phyloP scores from a whole-genome alignment of 2,329 filamentous ascomycete species.

The Penicillium sp. region DNA sequence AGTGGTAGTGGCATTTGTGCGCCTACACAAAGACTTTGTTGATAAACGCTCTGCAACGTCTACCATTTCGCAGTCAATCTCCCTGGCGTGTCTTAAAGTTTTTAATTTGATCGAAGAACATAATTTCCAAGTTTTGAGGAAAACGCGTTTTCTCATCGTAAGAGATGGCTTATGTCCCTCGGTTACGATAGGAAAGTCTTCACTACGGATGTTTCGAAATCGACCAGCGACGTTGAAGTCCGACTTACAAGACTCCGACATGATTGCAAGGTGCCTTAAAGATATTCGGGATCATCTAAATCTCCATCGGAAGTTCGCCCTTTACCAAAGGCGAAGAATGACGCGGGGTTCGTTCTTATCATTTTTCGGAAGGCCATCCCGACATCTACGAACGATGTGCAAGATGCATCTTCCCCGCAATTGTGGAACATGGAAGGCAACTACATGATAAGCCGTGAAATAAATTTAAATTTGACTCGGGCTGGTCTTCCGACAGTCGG shows the following conservation, averaged over 20 bases:
- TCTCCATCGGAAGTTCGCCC: neutral
- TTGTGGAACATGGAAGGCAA: neutral
- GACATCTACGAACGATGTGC: slow-evolving; percentile 4
- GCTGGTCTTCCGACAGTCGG: slow-evolving; percentile 2
- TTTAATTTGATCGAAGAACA: too few relatives aligned
- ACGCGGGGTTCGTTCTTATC: slow-evolving; percentile 5
- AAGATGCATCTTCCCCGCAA: slow-evolving; percentile 6
- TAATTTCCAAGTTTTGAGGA: too few relatives aligned
- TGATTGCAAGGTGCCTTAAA: neutral
- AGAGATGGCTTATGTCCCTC: too few relatives aligned
- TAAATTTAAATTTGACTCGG: slow-evolving; percentile 2
- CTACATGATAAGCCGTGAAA: neutral
- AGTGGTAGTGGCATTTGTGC: too few relatives aligned
- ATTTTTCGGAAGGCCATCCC: slow-evolving; percentile 13
- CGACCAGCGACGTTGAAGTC: neutral
- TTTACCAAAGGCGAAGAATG: neutral
- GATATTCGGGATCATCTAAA: neutral
- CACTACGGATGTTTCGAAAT: neutral
- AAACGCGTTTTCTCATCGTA: too few relatives aligned
- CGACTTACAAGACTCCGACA: neutral
- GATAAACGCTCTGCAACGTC: too few relatives aligned
- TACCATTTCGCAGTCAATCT: too few relatives aligned
- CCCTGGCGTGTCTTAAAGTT: too few relatives aligned
- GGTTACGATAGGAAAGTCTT: too few relatives aligned
- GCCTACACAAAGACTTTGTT: too few relatives aligned